Conservation (phyloP, 257 asterid genomes). For the Solanum etuberosum region DNA sequence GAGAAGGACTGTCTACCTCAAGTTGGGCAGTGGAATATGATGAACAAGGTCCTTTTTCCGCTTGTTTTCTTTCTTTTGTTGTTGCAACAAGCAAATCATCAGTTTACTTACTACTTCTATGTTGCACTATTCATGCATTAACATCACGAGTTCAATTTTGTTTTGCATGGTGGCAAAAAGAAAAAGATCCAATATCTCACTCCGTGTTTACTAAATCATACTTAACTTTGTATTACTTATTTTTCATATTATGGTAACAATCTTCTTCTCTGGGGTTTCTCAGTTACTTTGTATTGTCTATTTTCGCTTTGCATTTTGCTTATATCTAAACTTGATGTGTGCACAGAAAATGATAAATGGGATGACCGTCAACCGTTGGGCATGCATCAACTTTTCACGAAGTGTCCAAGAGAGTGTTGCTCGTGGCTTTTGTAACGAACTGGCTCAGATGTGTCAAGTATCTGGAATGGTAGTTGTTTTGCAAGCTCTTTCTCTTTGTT, state of each 20-base stretch:
- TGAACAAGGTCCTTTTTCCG: constrained; percentile 64
- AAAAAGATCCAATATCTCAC: background rate
- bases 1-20: constrained; percentile 97
- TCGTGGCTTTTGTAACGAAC: constrained; percentile 88
- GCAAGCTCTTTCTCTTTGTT: background rate
- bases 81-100: background rate
- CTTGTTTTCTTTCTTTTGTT: background rate
- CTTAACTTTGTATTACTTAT: background rate
- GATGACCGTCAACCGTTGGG: constrained; percentile 95
- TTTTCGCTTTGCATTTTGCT: background rate
- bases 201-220: background rate
- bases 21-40: constrained; percentile 99
- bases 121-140: background rate
- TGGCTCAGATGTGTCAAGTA: constrained; percentile 97
- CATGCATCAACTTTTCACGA: constrained; percentile 94
- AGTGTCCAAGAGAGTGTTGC: constrained; percentile 94
- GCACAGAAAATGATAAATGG: constrained; percentile 96
- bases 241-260: background rate
- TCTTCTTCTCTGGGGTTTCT: background rate
- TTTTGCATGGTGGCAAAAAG: background rate
- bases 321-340: background rate
- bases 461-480: constrained; percentile 76
- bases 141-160: background rate
- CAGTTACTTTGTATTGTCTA: background rate
- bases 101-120: background rate